These are phyloP conservation scores for Cairneyella variabilis DNA, from an alignment of 495 filamentous ascomycete species.

Conservation along the genomic window DNA sequence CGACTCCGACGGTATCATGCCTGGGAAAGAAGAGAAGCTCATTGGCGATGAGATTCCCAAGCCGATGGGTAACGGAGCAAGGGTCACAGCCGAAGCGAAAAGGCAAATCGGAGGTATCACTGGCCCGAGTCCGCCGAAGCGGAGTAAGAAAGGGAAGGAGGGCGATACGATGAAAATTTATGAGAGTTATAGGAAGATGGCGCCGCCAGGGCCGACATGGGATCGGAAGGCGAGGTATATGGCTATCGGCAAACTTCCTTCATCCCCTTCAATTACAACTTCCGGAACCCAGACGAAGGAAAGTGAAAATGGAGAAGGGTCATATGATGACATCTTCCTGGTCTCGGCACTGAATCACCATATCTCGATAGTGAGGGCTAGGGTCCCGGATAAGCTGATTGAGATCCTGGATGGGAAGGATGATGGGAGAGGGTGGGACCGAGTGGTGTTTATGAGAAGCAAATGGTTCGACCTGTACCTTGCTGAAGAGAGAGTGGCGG, in stretches of 20 bases:
- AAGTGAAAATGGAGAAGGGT: constrained; percentile 12
- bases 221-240: constrained; percentile 71
- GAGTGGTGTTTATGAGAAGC: constrained; percentile 61
- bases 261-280: background rate
- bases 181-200: constrained; percentile 54
- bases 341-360: constrained; percentile 82
- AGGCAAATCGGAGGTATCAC: constrained; percentile 15
- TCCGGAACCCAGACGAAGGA: background rate
- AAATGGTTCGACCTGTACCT: constrained; percentile 77
- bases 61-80: background rate
- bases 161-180: constrained; percentile 47
- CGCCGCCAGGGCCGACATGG: constrained; percentile 64
- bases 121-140: constrained; percentile 16
- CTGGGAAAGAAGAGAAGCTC: background rate
- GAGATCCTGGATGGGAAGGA: constrained; percentile 42
- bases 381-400: constrained; percentile 65
- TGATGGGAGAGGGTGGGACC: constrained; percentile 39
- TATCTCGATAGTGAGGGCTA: constrained; percentile 67
- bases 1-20: background rate
- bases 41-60: constrained; percentile 1
- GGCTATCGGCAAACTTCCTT: constrained; percentile 53
- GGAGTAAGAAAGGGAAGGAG: constrained; percentile 32
- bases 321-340: constrained; percentile 70
- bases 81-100: background rate
- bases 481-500: constrained; percentile 61